These are phyloP conservation scores for Blastobotrys capitulatus DNA, from an alignment of 1,139 yeast genomes.

Conservation along the genomic window DNA sequence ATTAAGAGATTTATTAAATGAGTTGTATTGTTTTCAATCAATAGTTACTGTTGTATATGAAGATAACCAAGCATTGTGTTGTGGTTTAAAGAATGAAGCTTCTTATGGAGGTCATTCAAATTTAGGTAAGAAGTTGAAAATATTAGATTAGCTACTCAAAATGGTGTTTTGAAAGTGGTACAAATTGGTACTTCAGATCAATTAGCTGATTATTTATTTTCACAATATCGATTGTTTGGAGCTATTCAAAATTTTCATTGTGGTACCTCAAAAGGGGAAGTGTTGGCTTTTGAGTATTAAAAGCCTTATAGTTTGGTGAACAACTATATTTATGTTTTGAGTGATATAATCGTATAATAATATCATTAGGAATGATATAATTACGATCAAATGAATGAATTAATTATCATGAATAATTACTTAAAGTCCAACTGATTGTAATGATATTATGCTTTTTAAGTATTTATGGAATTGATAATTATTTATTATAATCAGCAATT, in stretches of 20 bases:
- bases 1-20: not conserved
- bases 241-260: not conserved
- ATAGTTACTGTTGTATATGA: not conserved
- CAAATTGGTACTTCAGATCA: not conserved
- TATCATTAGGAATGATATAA: no score
- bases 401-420: no score
- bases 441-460: no score
- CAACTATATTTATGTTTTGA: no score
- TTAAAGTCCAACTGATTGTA: no score
- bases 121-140: not conserved
- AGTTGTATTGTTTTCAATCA: not conserved
- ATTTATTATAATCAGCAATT: no score
- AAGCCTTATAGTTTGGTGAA: no score
- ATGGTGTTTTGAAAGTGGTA: not conserved
- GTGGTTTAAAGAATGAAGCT: not conserved
- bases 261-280: not conserved
- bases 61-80: not conserved
- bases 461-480: no score
- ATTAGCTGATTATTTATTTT: not conserved
- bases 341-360: no score
- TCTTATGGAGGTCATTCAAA: not conserved
- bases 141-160: not conserved
- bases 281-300: not conserved
- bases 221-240: not conserved
- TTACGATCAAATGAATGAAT: no score